These are phyloP conservation scores for Trichoderma sp. DNA, from an alignment of 2,329 filamentous ascomycete species.

Conservation along the genomic window DNA sequence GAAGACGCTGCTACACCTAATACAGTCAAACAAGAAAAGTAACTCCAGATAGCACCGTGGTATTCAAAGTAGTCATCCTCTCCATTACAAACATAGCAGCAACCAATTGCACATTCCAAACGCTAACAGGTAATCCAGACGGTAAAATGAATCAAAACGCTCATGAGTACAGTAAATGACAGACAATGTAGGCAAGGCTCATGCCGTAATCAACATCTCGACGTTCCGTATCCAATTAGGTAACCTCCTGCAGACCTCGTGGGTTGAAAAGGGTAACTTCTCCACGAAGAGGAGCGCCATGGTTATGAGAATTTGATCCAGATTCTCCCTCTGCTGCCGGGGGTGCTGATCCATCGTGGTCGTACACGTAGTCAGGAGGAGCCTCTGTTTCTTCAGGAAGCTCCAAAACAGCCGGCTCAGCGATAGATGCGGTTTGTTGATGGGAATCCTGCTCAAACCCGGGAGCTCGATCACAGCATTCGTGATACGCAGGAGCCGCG, in stretches of 20 bases:
- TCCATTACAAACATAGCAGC: not conserved
- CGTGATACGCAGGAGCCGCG: conserved; percentile 22
- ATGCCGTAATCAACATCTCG: not conserved
- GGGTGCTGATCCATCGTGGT: not conserved
- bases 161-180: not conserved
- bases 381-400: conserved; percentile 13
- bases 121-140: not conserved
- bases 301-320: not conserved
- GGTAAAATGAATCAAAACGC: not conserved
- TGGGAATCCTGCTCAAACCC: conserved; percentile 7
- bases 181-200: not conserved
- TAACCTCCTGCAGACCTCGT: not conserved
- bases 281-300: not conserved
- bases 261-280: not conserved
- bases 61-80: not conserved
- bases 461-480: conserved; percentile 18
- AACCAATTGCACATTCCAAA: not conserved
- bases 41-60: not conserved
- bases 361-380: conserved; percentile 3
- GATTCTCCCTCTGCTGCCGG: not conserved
- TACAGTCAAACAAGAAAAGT: not conserved
- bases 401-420: not conserved
- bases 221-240: not conserved
- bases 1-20: not conserved
- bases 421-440: not conserved